Evolutionary conservation across 352 stramenopile species (phyloP).

Genomic region (Pythium scleroteichum): DNA sequence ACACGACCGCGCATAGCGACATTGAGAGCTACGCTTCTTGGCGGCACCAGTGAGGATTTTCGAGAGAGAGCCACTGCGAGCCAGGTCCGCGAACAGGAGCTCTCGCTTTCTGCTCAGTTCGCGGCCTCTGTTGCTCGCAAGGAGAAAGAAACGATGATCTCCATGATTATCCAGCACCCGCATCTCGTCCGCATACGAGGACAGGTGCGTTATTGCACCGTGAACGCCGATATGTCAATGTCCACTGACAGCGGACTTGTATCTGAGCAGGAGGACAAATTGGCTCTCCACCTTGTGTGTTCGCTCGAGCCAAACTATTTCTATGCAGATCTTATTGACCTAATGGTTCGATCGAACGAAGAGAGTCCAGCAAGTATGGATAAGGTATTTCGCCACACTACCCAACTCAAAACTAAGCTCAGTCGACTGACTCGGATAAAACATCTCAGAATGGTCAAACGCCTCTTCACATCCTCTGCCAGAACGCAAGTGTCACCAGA

Average conservation of each 20-base stretch:
- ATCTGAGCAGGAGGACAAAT: slow-evolving; percentile 34
- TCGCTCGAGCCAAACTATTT: slow-evolving; percentile 45
- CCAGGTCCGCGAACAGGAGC: slow-evolving; percentile 26
- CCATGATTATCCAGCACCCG: slow-evolving; percentile 34
- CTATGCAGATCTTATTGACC: slow-evolving; percentile 56
- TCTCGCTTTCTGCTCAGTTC: slow-evolving; percentile 31
- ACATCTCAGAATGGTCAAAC: slow-evolving; percentile 36
- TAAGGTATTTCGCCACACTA: slow-evolving; percentile 26
- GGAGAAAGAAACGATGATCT: slow-evolving; percentile 56
- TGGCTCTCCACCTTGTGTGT: slow-evolving; percentile 61
- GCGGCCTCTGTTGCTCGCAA: slow-evolving; percentile 38
- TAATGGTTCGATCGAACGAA: slow-evolving; percentile 42
- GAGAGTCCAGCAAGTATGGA: slow-evolving; percentile 42
- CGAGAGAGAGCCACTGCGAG: not conserved
- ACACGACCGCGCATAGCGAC: slow-evolving; percentile 21
- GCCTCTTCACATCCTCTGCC: slow-evolving; percentile 54
- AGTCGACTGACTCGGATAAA: not conserved
- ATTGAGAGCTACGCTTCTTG: slow-evolving; percentile 14
- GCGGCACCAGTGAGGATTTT: not conserved
- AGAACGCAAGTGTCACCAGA: slow-evolving; percentile 46
- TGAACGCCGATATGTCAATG: not conserved
- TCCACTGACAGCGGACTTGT: not conserved
- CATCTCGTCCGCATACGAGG: slow-evolving; percentile 32
- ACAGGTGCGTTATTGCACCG: slow-evolving; percentile 24
- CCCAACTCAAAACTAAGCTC: not conserved